Percentiles rank a stretch among this genome's conserved stretches.
Evolutionary conservation across 495 filamentous ascomycete genomes (phyloP).

Genomic region (Hypoxylon perforatum): DNA sequence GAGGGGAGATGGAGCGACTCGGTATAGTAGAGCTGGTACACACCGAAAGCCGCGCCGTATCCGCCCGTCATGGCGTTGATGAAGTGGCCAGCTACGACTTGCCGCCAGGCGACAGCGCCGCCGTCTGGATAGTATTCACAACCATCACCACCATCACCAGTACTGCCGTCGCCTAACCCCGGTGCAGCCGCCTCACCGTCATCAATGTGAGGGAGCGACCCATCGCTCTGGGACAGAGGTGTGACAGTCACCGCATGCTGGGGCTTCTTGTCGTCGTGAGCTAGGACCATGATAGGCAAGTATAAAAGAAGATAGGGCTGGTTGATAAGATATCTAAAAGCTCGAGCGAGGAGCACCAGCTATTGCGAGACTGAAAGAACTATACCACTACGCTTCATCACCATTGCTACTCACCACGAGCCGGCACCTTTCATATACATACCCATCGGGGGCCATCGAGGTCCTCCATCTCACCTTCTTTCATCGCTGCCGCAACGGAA

Average conservation of each 20-base stretch:
- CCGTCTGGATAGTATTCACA: slow-evolving; percentile 51
- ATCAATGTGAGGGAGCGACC: slow-evolving; percentile 17
- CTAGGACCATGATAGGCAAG: slow-evolving; percentile 38
- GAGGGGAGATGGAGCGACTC: slow-evolving; percentile 54
- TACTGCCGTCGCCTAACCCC: neutral
- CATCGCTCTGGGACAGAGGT: slow-evolving; percentile 25
- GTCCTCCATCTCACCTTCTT: slow-evolving; percentile 6
- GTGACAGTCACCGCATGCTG: slow-evolving; percentile 30
- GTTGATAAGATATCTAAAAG: slow-evolving; percentile 19
- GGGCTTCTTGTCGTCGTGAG: slow-evolving; percentile 17
- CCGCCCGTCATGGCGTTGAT: slow-evolving; percentile 58
- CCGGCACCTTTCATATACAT: slow-evolving; percentile 36
- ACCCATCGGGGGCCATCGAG: slow-evolving; percentile 13
- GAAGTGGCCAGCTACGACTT: slow-evolving; percentile 53
- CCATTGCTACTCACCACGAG: slow-evolving; percentile 16
- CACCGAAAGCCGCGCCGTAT: slow-evolving; percentile 55
- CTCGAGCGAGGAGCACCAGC: slow-evolving; percentile 4
- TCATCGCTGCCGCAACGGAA: slow-evolving; percentile 4
- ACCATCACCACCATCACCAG: slow-evolving; percentile 20
- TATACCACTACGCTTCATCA: slow-evolving; percentile 18
- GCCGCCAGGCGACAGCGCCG: slow-evolving; percentile 54
- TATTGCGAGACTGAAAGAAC: slow-evolving; percentile 14
- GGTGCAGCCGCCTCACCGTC: slow-evolving; percentile 23
- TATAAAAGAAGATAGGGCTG: slow-evolving; percentile 20
- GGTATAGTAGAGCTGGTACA: slow-evolving; percentile 61